Evolutionary conservation across 1,139 yeast genomes (phyloP).

Genomic region (Pichia sp.): DNA sequence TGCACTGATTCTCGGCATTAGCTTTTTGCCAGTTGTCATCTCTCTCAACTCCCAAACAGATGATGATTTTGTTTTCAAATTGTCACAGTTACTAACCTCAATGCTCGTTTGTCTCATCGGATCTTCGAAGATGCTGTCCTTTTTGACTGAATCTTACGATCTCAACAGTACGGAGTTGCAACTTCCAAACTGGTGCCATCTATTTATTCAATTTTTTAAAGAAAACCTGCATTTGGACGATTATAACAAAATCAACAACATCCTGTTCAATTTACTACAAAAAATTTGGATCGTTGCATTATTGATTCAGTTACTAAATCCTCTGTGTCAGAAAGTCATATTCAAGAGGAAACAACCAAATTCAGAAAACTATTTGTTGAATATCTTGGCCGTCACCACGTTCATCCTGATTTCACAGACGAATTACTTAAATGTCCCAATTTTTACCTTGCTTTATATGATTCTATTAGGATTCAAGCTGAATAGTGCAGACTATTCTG

Average conservation of each 20-base stretch:
- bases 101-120: conserved; percentile 14
- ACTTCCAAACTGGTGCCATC: conserved; percentile 20
- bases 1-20: conserved; percentile 10
- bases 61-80: not conserved
- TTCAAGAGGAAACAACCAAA: not conserved
- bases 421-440: conserved; percentile 58
- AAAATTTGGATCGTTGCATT: conserved; percentile 16
- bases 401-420: conserved; percentile 64
- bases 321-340: conserved; percentile 8
- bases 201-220: conserved; percentile 12
- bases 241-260: conserved; percentile 15
- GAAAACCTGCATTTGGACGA: conserved; percentile 10
- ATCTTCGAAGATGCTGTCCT: conserved; percentile 20
- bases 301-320: conserved; percentile 12
- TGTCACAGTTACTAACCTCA: conserved; percentile 9
- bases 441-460: conserved; percentile 45
- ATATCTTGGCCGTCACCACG: conserved; percentile 39
- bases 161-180: conserved; percentile 6
- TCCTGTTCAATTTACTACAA: conserved; percentile 18
- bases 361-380: conserved; percentile 19
- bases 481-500: conserved; percentile 3
- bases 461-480: conserved; percentile 26
- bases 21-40: conserved; percentile 13
- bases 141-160: conserved; percentile 20
- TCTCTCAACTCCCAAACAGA: conserved; percentile 4